A percentile compares a stretch with the other conserved stretches of the same genome.
Evolutionary conservation across 2,329 filamentous ascomycete genomes (phyloP).

Genomic region (Metarhizium sp.): DNA sequence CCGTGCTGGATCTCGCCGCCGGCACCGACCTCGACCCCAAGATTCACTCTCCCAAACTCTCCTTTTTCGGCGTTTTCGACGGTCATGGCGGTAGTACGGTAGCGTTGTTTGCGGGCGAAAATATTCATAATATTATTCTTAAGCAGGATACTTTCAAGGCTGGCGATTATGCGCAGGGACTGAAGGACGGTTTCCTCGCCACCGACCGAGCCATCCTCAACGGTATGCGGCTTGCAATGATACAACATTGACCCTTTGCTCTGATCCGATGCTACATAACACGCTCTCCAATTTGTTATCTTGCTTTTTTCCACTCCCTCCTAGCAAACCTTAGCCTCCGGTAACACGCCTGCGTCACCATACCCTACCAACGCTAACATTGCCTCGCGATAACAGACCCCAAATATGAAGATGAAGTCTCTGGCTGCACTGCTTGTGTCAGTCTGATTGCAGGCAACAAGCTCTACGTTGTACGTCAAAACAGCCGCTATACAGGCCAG

Average conservation of each 20-base stretch:
- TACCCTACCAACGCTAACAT: conserved; percentile 2
- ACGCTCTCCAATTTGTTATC: too few species aligned
- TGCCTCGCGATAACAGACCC: conserved; percentile 54
- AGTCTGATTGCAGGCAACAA: conserved; percentile 82
- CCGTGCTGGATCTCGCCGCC: conserved; percentile 72
- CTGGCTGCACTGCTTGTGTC: conserved; percentile 92
- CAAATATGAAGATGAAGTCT: conserved; percentile 95
- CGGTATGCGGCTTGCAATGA: conserved; percentile 46
- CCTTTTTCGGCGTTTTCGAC: conserved; percentile 97
- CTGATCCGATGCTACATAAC: too few species aligned
- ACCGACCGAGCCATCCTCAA: conserved; percentile 93
- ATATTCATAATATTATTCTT: conserved; percentile 87
- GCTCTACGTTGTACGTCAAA: conserved; percentile 78
- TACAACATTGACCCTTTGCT: background rate
- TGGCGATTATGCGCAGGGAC: conserved; percentile 85
- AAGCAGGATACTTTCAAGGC: conserved; percentile 92
- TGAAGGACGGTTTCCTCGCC: conserved; percentile 95
- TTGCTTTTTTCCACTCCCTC: too few species aligned
- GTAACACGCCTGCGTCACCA: background rate
- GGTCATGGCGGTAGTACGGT: conserved; percentile 97
- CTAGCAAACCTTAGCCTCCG: too few species aligned
- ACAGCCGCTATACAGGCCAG: background rate
- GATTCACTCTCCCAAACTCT: conserved; percentile 63
- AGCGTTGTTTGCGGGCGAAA: conserved; percentile 81
- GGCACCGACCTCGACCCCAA: conserved; percentile 45